Evolutionary conservation across 23 red algal species (phyloP).

Genomic region (Chondrus crispus): DNA sequence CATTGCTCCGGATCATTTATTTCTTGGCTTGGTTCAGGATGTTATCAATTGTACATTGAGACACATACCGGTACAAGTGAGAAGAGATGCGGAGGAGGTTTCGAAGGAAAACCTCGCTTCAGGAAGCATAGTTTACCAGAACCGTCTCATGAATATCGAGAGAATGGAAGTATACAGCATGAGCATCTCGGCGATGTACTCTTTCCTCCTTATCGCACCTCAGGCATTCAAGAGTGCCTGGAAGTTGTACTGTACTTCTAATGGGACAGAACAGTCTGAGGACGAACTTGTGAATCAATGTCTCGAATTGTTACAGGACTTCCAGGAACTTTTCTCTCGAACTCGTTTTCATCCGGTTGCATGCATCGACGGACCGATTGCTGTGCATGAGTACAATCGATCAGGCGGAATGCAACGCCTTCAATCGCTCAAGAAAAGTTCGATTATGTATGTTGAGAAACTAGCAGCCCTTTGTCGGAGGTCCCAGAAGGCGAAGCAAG

Average conservation of each 20-base stretch:
- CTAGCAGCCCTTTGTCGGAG: not conserved
- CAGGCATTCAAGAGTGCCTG: not conserved
- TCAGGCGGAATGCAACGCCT: not conserved
- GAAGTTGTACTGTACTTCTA: not conserved
- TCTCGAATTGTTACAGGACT: not conserved
- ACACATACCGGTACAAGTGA: too few relatives aligned
- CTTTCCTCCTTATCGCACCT: not conserved
- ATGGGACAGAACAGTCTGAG: not conserved
- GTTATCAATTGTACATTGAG: too few relatives aligned
- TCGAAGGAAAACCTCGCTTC: too few relatives aligned
- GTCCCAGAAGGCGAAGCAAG: not conserved
- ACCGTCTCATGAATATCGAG: not conserved
- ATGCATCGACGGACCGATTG: not conserved
- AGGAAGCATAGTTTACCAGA: too few relatives aligned
- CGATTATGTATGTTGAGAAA: not conserved
- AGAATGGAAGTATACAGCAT: not conserved
- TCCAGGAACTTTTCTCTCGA: not conserved
- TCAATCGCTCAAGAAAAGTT: not conserved
- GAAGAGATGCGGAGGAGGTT: too few relatives aligned
- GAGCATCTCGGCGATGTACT: not conserved
- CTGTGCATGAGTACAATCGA: not conserved
- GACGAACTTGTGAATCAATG: not conserved
- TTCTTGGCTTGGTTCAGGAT: too few relatives aligned
- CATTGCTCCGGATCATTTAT: too few relatives aligned
- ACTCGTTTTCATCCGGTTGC: not conserved